phyloP scores from a whole-genome alignment of 768 basidiomycete genomes.

The Rhodosporidiobolus odoratus region DNA sequence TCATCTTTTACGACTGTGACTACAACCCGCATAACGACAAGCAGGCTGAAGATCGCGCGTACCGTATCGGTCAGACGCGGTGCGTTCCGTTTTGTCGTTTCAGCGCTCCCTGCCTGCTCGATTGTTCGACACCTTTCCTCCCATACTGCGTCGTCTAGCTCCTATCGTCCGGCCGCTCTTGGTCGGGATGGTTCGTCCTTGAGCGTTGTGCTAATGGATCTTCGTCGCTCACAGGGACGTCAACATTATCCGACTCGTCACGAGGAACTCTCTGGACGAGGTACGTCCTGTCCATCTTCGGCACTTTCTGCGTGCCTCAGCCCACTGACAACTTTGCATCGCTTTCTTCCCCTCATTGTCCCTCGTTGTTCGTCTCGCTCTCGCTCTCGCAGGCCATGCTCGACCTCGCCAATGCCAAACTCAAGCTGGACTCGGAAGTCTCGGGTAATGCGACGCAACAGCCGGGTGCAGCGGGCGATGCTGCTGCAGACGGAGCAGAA shows the following conservation, averaged over 20 bases:
- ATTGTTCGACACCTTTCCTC: too few species aligned
- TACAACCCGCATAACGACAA: constrained; percentile 79
- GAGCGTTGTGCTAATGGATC: too few species aligned
- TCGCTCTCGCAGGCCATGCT: neutral
- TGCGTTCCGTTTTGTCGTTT: neutral
- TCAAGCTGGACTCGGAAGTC: constrained; percentile 28
- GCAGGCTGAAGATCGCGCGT: constrained; percentile 95
- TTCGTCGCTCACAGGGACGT: constrained; percentile 57
- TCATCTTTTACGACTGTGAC: constrained; percentile 92
- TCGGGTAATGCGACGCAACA: neutral
- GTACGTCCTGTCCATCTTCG: constrained; percentile 52
- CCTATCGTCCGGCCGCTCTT: too few species aligned
- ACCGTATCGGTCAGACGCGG: constrained; percentile 78
- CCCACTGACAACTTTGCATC: too few species aligned
- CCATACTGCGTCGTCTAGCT: too few species aligned
- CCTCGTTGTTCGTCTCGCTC: neutral
- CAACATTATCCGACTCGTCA: constrained; percentile 88
- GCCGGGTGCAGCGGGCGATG: neutral
- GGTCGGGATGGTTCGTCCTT: neutral
- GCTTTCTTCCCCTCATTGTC: neutral
- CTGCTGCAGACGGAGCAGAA: neutral
- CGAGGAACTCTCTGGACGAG: constrained; percentile 64
- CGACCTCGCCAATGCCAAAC: constrained; percentile 25
- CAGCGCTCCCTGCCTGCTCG: too few species aligned
- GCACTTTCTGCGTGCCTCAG: neutral